A percentile compares a stretch with the other conserved stretches of the same genome.
phyloP scores from a whole-genome alignment of 495 filamentous ascomycete species.

The Penicillium waksmanii region DNA sequence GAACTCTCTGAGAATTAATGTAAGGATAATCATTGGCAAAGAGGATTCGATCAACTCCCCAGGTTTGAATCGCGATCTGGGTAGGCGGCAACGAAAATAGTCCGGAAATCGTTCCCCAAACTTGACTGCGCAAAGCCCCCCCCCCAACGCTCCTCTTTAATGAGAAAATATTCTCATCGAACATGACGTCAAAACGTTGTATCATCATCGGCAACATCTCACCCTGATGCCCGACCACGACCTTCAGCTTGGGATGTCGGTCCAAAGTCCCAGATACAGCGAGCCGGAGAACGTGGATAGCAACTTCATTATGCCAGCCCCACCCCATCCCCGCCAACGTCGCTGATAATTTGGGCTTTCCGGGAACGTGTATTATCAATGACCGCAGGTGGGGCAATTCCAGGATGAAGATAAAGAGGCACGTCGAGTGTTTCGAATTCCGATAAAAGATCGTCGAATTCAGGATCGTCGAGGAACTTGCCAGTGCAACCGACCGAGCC shows the following conservation, averaged over 20 bases:
- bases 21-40: conserved; percentile 4
- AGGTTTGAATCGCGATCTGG: not conserved
- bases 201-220: conserved; percentile 6
- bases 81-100: not conserved
- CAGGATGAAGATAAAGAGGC: not conserved
- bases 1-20: not conserved
- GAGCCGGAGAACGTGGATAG: conserved; percentile 3
- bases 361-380: not conserved
- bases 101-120: not conserved
- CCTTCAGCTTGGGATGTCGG: not conserved
- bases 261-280: conserved; percentile 1
- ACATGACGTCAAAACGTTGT: conserved; percentile 6
- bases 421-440: not conserved
- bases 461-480: conserved; percentile 1
- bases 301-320: conserved; percentile 8
- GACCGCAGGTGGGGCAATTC: not conserved
- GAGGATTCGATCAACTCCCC: not conserved
- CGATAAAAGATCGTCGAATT: not conserved
- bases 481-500: not conserved
- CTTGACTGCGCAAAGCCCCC: not conserved
- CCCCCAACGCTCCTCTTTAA: not conserved
- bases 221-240: conserved; percentile 1
- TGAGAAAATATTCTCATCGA: not conserved
- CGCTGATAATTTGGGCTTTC: not conserved
- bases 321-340: conserved; percentile 1